Evolutionary conservation across 1,284 basidiomycete species (phyloP).

Genomic region (Abortiporus biennis): DNA sequence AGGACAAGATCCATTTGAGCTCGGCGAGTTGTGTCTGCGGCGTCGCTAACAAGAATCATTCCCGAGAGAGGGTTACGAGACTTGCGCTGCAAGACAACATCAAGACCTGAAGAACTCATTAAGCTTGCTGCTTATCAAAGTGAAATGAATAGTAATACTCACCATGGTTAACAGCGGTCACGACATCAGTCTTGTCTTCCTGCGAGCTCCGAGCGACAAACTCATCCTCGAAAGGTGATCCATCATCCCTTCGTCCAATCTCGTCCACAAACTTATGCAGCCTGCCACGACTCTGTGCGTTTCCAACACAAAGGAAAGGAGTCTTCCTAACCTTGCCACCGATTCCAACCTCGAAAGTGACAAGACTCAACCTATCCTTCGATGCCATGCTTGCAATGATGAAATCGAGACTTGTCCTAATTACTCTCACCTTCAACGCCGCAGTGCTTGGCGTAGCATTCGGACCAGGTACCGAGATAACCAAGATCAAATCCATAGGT

Average conservation of each 20-base stretch:
- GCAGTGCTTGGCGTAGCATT: conserved; percentile 71
- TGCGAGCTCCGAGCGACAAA: conserved; percentile 73
- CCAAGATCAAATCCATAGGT: conserved; percentile 86
- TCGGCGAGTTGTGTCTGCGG: conserved; percentile 83
- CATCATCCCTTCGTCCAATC: conserved; percentile 42
- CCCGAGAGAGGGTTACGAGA: conserved; percentile 84
- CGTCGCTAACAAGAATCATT: conserved; percentile 91
- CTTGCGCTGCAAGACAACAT: conserved; percentile 92
- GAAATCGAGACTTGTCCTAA: conserved; percentile 83
- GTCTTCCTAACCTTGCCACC: conserved; percentile 81
- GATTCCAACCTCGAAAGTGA: conserved; percentile 83
- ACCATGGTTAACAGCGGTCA: conserved; percentile 92
- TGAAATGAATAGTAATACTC: conserved; percentile 18
- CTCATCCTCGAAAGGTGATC: conserved; percentile 47
- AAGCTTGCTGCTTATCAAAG: neutral
- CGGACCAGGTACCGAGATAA: conserved; percentile 80
- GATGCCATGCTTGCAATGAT: conserved; percentile 68
- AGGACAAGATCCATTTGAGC: conserved; percentile 98
- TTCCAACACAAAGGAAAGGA: conserved; percentile 76
- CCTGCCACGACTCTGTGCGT: conserved; percentile 60
- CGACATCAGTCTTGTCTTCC: conserved; percentile 93
- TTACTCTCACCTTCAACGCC: conserved; percentile 79
- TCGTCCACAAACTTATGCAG: conserved; percentile 76
- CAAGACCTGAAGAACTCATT: conserved; percentile 52
- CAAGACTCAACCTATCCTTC: conserved; percentile 78